Percentiles rank a stretch among this genome's conserved stretches.
Evolutionary conservation across 257 asterid genomes (phyloP).

Genomic region (Mentha longifolia): DNA sequence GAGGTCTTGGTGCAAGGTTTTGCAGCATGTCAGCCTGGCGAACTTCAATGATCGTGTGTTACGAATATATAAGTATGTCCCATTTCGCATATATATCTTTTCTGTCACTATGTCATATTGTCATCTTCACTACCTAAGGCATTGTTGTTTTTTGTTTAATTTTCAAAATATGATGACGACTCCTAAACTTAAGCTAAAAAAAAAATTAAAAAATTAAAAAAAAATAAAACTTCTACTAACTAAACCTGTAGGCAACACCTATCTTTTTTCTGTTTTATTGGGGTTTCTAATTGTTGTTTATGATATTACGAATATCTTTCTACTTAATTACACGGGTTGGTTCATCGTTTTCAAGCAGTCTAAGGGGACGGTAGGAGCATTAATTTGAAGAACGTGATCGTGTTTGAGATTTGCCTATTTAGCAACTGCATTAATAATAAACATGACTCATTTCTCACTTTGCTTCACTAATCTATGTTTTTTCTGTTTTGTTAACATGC

Average conservation of each 20-base stretch:
- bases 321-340: background rate
- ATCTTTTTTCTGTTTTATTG: too few species aligned
- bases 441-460: too few species aligned
- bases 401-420: background rate
- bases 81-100: background rate
- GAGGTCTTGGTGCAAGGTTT: constrained; percentile 95
- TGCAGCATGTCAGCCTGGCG: constrained; percentile 99
- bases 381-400: background rate
- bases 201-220: too few species aligned
- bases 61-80: constrained; percentile 82
- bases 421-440: too few species aligned
- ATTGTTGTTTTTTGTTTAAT: background rate
- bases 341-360: background rate
- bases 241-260: too few species aligned
- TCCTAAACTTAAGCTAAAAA: background rate
- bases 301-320: background rate
- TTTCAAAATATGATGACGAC: background rate
- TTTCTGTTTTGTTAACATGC: too few species aligned
- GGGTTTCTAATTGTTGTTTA: too few species aligned
- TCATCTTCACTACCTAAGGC: constrained; percentile 5
- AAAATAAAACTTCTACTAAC: too few species aligned
- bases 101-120: background rate
- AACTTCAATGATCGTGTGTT: constrained; percentile 92
- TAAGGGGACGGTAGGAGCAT: background rate
- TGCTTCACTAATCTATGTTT: too few species aligned